These are phyloP conservation scores for Plectosphaerella sp. DNA, from an alignment of 2,329 filamentous ascomycete genomes.

Conservation along the genomic window DNA sequence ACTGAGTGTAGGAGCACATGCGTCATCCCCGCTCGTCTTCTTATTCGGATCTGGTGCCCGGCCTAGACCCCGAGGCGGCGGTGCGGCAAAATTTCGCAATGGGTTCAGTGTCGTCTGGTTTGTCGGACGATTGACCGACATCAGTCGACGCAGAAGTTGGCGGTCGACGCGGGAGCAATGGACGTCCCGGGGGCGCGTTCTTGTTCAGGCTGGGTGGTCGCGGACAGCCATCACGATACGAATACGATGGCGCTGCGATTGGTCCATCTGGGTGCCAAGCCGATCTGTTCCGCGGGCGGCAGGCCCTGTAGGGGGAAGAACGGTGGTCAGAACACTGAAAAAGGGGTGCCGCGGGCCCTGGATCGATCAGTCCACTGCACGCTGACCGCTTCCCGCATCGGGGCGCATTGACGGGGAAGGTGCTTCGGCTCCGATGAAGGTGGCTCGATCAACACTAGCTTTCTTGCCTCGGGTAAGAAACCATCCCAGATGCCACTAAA, in stretches of 20 bases:
- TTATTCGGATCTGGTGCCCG: slow-evolving; percentile 1
- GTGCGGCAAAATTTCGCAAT: not conserved
- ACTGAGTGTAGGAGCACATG: not conserved
- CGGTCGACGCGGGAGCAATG: not conserved
- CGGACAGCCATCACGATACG: slow-evolving; percentile 2
- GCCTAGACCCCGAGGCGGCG: not conserved
- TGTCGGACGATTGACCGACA: not conserved
- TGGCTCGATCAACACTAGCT: no score
- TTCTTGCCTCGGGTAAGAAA: no score
- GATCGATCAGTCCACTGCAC: not conserved
- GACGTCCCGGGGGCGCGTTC: no score
- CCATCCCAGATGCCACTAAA: no score
- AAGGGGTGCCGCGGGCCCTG: no score
- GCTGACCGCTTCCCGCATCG: not conserved
- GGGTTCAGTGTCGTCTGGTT: not conserved
- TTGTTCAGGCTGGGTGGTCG: no score
- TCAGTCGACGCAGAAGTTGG: not conserved
- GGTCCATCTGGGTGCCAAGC: slow-evolving; percentile 4
- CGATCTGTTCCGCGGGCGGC: not conserved
- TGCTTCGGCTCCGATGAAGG: no score
- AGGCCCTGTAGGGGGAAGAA: not conserved
- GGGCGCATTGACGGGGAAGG: not conserved
- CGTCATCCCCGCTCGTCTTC: not conserved
- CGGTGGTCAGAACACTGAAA: not conserved
- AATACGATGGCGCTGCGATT: slow-evolving; percentile 12